Base-by-base conservation (phyloP, 2,329 filamentous ascomycete species). In the Davidsoniella virescens region DNA sequence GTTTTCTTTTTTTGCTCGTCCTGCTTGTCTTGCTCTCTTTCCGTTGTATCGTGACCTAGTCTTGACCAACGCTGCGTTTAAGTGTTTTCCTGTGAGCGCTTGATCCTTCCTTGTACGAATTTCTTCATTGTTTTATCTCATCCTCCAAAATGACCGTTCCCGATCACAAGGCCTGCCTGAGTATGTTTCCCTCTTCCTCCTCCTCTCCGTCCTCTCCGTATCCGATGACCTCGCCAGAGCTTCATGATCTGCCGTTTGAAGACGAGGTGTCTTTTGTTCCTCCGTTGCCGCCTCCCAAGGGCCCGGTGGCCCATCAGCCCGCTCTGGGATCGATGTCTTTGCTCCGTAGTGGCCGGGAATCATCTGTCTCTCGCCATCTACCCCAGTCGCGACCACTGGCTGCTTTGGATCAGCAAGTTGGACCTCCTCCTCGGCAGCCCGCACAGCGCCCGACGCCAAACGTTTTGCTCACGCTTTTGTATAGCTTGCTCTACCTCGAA, bases 101-200 rank as follows among this genome's bases (percentile, higher is more conserved):
- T 52, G 48, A 50, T 48, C 49, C 51, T 52, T 51, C 47, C 45
- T 41, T 44, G 46, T 41, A 33, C 29, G 44, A 20, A 44, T 51
- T n/a, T 33, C 17, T 33, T 36, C 50, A 43, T 36, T 45, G 49
- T 55, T 50, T 51, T 50, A 52, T 56, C 51, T 49, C 44, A 54
- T 42, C 14, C 44, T 57, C 59, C 59, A 74, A 18, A 14, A 49
- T 25, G 18, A 49, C 71, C 63, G 70, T 69, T 60, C 70, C 72
- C 60, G 70, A 73, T 56, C 73, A 77, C 50, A 77, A 77, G 64
- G 74, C 73, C 60, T 77, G 74, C 65, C 70, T 78, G 63, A 77
- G 72, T 76, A 75, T 64, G 73, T 75, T 64, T 4, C 17, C 44
- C 58, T 73, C 52, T 64, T 74, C 49, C 63, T 67, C 48, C 60